Evolutionary conservation across 352 stramenopile genomes (phyloP).

Genomic region (Phytophthora idaei): DNA sequence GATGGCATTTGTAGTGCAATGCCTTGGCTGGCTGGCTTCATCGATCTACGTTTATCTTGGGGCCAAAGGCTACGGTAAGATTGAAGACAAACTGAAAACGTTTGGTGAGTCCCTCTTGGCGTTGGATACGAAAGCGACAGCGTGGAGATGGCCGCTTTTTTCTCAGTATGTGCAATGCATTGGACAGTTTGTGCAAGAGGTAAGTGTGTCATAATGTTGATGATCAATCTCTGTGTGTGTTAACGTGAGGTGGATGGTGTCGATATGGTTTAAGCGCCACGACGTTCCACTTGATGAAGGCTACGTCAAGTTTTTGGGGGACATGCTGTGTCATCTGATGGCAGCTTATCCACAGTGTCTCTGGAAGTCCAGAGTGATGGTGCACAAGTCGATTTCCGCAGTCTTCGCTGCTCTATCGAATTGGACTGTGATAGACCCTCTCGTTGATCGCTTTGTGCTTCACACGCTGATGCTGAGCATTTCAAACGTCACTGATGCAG

Average conservation of each 20-base stretch:
- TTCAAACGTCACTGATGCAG: conserved; percentile 60
- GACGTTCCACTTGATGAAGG: conserved; percentile 42
- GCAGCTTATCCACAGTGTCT: conserved; percentile 64
- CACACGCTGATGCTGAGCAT: conserved; percentile 72
- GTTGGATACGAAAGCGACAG: conserved; percentile 51
- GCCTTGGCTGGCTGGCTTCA: conserved; percentile 49
- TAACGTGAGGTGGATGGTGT: conserved; percentile 10
- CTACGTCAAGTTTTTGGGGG: conserved; percentile 59
- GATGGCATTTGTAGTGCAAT: conserved; percentile 64
- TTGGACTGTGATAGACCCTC: conserved; percentile 39
- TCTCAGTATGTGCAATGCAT: conserved; percentile 67
- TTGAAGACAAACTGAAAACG: conserved; percentile 67
- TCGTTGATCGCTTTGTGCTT: conserved; percentile 60
- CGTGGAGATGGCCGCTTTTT: conserved; percentile 62
- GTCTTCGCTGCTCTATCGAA: conserved; percentile 51
- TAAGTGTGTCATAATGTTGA: conserved; percentile 25
- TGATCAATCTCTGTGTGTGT: conserved; percentile 3
- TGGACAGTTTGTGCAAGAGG: conserved; percentile 59
- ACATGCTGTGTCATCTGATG: conserved; percentile 66
- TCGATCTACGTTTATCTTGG: conserved; percentile 63
- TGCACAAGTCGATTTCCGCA: conserved; percentile 59
- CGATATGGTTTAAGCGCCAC: conserved; percentile 27
- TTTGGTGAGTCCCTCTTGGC: conserved; percentile 77
- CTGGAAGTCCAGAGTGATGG: conserved; percentile 60
- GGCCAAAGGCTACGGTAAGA: conserved; percentile 56